Evolutionary conservation across 257 asterid genomes (phyloP).

Genomic region (Cruciata laevipes): DNA sequence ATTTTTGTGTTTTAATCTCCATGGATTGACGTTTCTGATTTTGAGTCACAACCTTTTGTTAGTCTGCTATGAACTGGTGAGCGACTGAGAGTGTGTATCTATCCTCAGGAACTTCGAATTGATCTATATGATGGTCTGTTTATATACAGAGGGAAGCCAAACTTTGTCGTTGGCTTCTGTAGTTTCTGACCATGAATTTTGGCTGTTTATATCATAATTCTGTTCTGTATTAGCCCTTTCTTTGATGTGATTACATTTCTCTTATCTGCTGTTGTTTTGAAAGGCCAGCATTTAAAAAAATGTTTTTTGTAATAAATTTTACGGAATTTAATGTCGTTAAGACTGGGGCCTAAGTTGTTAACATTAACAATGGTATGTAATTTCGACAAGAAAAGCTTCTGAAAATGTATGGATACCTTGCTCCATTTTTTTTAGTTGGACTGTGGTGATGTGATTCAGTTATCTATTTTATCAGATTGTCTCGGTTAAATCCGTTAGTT

Average conservation of each 20-base stretch:
- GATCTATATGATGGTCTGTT: not conserved
- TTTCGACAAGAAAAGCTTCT: not conserved
- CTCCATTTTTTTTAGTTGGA: not conserved
- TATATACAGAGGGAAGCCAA: not conserved
- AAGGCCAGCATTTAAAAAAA: not conserved
- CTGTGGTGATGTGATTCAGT: not conserved
- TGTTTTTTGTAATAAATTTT: not conserved
- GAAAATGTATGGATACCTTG: not conserved
- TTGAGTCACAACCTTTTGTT: not conserved
- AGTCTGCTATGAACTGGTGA: not conserved
- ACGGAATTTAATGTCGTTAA: no score
- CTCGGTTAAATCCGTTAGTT: not conserved
- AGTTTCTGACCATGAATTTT: not conserved
- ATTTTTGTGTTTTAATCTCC: not conserved
- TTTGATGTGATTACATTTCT: not conserved
- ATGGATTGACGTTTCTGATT: not conserved
- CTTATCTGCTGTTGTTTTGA: not conserved
- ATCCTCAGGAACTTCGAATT: not conserved
- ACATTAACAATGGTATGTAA: not conserved
- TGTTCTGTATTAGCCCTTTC: not conserved
- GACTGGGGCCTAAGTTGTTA: no score
- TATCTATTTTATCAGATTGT: not conserved
- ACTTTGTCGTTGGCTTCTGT: not conserved
- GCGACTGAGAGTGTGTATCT: not conserved
- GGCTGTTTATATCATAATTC: no score